phyloP scores from a whole-genome alignment of 2,329 filamentous ascomycete species.

The Epichloe brachyelytri region DNA sequence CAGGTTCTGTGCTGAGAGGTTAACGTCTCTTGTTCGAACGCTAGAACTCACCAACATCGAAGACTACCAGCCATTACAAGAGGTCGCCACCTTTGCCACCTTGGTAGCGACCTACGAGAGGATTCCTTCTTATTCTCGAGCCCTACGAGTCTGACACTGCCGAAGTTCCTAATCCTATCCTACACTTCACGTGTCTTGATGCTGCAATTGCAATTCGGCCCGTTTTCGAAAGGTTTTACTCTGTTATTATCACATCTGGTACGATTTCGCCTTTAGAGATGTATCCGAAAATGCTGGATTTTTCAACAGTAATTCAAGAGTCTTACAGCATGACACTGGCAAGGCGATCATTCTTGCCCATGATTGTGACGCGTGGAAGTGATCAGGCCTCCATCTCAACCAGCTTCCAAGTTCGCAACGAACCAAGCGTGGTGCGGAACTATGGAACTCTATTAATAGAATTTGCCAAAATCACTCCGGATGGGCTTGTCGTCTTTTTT shows the following conservation, averaged over 20 bases:
- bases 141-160: constrained; percentile 93
- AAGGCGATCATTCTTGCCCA: constrained; percentile 85
- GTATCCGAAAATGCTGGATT: constrained; percentile 98
- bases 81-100: constrained; percentile 95
- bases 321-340: constrained; percentile 97
- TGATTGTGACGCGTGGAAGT: constrained; percentile 92
- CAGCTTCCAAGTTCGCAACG: constrained; percentile 88
- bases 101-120: constrained; percentile 90
- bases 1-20: constrained; percentile 83
- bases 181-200: constrained; percentile 94
- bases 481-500: constrained; percentile 98
- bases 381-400: constrained; percentile 91
- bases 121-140: constrained; percentile 91
- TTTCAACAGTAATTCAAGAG: constrained; percentile 84
- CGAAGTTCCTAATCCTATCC: constrained; percentile 88
- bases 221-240: constrained; percentile 93
- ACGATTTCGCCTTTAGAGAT: constrained; percentile 96
- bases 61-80: constrained; percentile 91
- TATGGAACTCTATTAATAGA: constrained; percentile 89
- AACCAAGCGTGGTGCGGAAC: constrained; percentile 92
- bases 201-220: constrained; percentile 96
- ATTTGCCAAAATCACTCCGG: constrained; percentile 89
- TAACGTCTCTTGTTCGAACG: constrained; percentile 88
- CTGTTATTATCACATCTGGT: constrained; percentile 95
- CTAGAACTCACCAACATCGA: constrained; percentile 95